Evolutionary conservation across 345 rosid species (phyloP).

Genomic region (Melaleuca quinquenervia): DNA sequence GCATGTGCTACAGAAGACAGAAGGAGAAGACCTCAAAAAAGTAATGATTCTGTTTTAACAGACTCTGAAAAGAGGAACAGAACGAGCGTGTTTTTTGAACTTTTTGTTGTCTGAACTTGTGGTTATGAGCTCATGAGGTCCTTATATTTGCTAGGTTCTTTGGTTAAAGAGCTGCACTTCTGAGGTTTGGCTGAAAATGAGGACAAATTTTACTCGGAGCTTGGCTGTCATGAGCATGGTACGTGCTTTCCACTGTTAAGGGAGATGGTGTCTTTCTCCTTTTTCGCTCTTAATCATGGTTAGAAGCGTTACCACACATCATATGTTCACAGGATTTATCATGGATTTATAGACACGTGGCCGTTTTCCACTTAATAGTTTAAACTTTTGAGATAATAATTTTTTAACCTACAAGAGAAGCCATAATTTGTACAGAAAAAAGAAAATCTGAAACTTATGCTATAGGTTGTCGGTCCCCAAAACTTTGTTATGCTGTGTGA

Average conservation of each 20-base stretch:
- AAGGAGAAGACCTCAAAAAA: constrained; percentile 90
- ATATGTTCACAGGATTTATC: not conserved
- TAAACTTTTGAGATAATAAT: not conserved
- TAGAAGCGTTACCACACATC: not conserved
- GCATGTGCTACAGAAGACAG: constrained; percentile 74
- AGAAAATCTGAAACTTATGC: not conserved
- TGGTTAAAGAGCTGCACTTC: constrained; percentile 98
- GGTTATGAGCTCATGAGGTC: not conserved
- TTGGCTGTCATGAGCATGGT: constrained; percentile 99
- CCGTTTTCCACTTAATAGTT: not conserved
- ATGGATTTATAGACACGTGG: not conserved
- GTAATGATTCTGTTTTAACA: constrained; percentile 16
- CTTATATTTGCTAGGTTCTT: constrained; percentile 46
- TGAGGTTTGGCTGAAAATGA: constrained; percentile 94
- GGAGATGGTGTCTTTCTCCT: not conserved
- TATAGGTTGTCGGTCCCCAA: not conserved
- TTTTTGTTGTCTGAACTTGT: not conserved
- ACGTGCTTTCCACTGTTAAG: constrained; percentile 11
- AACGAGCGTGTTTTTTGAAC: not conserved
- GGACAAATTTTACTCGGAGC: constrained; percentile 96
- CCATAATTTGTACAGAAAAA: not conserved
- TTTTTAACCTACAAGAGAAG: not conserved
- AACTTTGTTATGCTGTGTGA: not conserved
- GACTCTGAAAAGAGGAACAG: not conserved
- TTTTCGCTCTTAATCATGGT: not conserved